Evolutionary conservation across 2,329 filamentous ascomycete species (phyloP).

Genomic region (Hypoxylon sp.): DNA sequence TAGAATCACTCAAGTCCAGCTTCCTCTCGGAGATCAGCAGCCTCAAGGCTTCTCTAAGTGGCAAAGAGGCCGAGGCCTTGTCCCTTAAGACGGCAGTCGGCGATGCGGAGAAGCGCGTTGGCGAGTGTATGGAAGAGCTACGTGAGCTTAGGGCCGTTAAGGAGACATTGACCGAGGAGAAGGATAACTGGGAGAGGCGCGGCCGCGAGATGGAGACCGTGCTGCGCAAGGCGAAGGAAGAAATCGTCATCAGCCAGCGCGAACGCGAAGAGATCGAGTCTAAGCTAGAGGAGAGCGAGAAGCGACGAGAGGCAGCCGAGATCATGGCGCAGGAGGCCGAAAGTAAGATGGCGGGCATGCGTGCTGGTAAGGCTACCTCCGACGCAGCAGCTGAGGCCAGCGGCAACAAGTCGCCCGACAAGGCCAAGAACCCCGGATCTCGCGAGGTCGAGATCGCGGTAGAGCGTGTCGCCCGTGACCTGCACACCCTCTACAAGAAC

Average conservation of each 20-base stretch:
- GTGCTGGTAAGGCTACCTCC: conserved; percentile 63
- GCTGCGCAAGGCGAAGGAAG: conserved; percentile 79
- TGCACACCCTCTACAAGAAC: conserved; percentile 92
- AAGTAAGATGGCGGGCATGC: conserved; percentile 78
- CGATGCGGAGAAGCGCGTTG: conserved; percentile 91
- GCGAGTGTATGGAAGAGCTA: conserved; percentile 82
- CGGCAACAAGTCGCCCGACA: conserved; percentile 50
- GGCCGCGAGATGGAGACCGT: conserved; percentile 87
- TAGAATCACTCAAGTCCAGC: conserved; percentile 89
- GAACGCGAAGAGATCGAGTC: conserved; percentile 82
- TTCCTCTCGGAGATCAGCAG: conserved; percentile 94
- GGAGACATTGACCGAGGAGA: conserved; percentile 78
- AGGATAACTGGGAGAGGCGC: conserved; percentile 83
- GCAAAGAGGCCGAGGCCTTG: conserved; percentile 90
- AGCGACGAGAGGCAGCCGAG: conserved; percentile 76
- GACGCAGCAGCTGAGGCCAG: conserved; percentile 43
- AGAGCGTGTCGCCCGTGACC: conserved; percentile 90
- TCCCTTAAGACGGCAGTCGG: conserved; percentile 87
- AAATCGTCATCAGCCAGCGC: conserved; percentile 79
- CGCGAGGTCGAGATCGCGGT: conserved; percentile 83
- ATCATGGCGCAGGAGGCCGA: conserved; percentile 79
- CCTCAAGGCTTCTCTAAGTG: conserved; percentile 89
- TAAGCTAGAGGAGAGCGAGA: conserved; percentile 80
- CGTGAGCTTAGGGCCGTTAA: conserved; percentile 77
- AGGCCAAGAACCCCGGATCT: conserved; percentile 49